phyloP scores from a whole-genome alignment of 345 rosid species.

The Litchi chinensis region DNA sequence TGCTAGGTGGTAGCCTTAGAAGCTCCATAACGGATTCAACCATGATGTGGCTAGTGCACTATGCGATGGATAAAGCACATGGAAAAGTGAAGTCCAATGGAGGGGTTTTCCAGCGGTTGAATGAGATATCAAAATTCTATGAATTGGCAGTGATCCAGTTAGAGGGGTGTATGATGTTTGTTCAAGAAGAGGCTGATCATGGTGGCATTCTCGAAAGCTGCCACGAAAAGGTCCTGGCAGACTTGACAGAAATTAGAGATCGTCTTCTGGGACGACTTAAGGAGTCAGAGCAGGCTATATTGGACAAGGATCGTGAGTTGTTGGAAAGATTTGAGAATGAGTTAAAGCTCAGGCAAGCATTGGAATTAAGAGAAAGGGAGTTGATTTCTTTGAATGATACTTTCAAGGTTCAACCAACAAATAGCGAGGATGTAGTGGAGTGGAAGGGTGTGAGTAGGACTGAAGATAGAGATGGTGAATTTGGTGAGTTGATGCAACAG shows the following conservation, averaged over 20 bases:
- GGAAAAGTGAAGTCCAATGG: constrained; percentile 64
- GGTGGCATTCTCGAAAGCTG: constrained; percentile 44
- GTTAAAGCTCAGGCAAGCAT: constrained; percentile 51
- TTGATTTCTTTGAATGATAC: constrained; percentile 54
- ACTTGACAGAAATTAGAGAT: constrained; percentile 64
- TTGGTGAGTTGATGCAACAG: constrained; percentile 64
- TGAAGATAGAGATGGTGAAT: constrained; percentile 48
- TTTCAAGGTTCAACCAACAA: constrained; percentile 39
- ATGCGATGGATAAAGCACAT: constrained; percentile 80
- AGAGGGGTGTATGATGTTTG: constrained; percentile 72
- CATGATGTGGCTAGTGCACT: constrained; percentile 78
- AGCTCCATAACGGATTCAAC: constrained; percentile 72
- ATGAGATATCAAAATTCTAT: constrained; percentile 76
- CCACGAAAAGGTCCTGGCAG: constrained; percentile 61
- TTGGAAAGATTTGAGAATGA: constrained; percentile 53
- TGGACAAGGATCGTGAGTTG: constrained; percentile 70
- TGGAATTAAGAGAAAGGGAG: constrained; percentile 59
- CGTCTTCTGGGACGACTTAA: constrained; percentile 68
- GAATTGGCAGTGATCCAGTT: constrained; percentile 79
- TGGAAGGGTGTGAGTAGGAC: constrained; percentile 24
- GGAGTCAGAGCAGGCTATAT: constrained; percentile 64
- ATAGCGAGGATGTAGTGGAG: constrained; percentile 36
- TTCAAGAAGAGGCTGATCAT: constrained; percentile 62
- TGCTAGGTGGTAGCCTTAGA: constrained; percentile 53
- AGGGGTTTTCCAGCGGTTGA: constrained; percentile 65